Percentiles rank a stretch among this genome's conserved stretches.
phyloP scores from a whole-genome alignment of 208 protist species.

The Endotrypanum monterogeii region DNA sequence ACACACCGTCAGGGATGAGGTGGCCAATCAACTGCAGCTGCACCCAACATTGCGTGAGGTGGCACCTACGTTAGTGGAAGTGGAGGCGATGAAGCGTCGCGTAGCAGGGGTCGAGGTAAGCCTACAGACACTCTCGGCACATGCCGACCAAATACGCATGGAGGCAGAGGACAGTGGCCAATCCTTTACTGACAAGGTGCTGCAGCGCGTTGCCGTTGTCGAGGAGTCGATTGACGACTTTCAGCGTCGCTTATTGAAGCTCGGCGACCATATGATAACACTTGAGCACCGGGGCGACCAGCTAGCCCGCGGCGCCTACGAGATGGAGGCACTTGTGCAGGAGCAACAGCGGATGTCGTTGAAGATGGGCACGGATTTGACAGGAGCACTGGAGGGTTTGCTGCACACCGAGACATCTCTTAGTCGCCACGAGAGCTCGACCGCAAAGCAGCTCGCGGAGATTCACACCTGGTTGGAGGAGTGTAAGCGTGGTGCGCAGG shows the following conservation, averaged over 20 bases:
- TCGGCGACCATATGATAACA: slow-evolving; percentile 15
- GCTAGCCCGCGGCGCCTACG: slow-evolving; percentile 6
- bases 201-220: slow-evolving; percentile 19
- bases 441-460: slow-evolving; percentile 11
- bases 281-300: slow-evolving; percentile 26
- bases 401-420: slow-evolving; percentile 26
- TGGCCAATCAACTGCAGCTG: slow-evolving; percentile 21
- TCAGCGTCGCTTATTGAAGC: slow-evolving; percentile 30
- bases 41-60: slow-evolving; percentile 28
- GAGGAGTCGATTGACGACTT: slow-evolving; percentile 25
- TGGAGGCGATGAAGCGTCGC: slow-evolving; percentile 57
- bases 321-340: slow-evolving; percentile 20
- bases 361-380: slow-evolving; percentile 38
- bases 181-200: background rate
- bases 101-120: slow-evolving; percentile 39
- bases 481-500: slow-evolving; percentile 1
- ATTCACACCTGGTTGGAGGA: slow-evolving; percentile 5
- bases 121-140: slow-evolving; percentile 12
- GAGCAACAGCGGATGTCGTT: slow-evolving; percentile 23
- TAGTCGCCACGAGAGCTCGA: slow-evolving; percentile 9
- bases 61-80: slow-evolving; percentile 37
- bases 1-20: slow-evolving; percentile 27
- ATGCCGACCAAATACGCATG: slow-evolving; percentile 2
- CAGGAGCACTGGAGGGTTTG: slow-evolving; percentile 30
- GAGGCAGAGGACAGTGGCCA: background rate